phyloP scores from a whole-genome alignment of 2,329 filamentous ascomycete species.

The Arthrobotrys iridis region DNA sequence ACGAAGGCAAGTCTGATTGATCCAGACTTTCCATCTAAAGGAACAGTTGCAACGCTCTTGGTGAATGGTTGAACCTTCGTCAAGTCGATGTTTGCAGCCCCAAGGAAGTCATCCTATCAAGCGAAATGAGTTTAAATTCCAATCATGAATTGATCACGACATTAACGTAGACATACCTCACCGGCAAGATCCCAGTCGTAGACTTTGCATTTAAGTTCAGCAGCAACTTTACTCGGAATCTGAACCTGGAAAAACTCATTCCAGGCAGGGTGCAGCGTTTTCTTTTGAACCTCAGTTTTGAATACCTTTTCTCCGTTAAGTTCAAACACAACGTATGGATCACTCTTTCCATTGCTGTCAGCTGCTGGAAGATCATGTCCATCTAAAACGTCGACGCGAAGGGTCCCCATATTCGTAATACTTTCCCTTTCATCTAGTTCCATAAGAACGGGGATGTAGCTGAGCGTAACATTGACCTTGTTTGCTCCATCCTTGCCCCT shows the following conservation, averaged over 20 bases:
- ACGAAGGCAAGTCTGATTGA: constrained; percentile 82
- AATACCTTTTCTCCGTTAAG: constrained; percentile 88
- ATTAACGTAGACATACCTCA: constrained; percentile 64
- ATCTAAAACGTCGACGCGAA: constrained; percentile 92
- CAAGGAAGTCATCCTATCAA: constrained; percentile 79
- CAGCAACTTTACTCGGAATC: constrained; percentile 82
- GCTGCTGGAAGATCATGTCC: constrained; percentile 88
- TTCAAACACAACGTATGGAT: constrained; percentile 95
- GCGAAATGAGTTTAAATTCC: not conserved
- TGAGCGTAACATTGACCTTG: constrained; percentile 88
- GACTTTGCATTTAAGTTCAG: constrained; percentile 82
- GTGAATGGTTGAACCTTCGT: constrained; percentile 85
- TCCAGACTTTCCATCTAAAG: constrained; percentile 72
- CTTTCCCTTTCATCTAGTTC: constrained; percentile 91
- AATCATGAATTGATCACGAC: not conserved
- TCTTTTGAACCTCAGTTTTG: constrained; percentile 97
- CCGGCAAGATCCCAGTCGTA: constrained; percentile 98
- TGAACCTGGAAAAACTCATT: constrained; percentile 93
- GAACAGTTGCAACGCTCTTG: constrained; percentile 76
- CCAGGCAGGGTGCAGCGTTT: constrained; percentile 93
- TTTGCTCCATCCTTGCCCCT: constrained; percentile 80
- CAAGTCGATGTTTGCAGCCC: constrained; percentile 78
- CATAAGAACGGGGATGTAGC: constrained; percentile 96
- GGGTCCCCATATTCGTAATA: constrained; percentile 97
- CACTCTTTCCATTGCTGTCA: constrained; percentile 94